These are phyloP conservation scores for Colletotrichum sp. DNA, from an alignment of 2,329 filamentous ascomycete species.

Conservation along the genomic window DNA sequence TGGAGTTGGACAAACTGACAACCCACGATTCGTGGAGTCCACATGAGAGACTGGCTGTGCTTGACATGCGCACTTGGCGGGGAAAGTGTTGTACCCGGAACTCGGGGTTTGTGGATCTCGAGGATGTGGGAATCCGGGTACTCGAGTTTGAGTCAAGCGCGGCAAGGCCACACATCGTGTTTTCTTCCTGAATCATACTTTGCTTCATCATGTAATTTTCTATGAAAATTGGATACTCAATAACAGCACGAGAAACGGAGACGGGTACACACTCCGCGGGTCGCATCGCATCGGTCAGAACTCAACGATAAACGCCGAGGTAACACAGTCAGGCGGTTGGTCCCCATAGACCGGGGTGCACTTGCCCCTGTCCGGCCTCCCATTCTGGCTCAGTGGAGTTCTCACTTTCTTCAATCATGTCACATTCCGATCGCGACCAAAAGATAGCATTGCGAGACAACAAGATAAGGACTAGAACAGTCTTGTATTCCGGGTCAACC, in stretches of 20 bases:
- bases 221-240: background rate
- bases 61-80: background rate
- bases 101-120: background rate
- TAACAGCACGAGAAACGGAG: rapidly evolving
- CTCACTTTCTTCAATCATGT: background rate
- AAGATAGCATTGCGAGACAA: background rate
- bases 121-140: background rate
- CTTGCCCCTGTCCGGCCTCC: background rate
- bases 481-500: no score
- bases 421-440: background rate
- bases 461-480: background rate
- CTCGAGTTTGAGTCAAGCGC: background rate
- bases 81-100: background rate
- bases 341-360: background rate
- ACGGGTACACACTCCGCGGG: background rate
- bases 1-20: background rate
- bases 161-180: background rate
- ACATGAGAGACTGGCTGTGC: background rate
- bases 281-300: background rate
- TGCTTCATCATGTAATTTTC: background rate
- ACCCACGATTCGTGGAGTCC: background rate
- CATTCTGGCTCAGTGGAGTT: background rate
- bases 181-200: background rate
- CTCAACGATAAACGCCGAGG: background rate
- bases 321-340: background rate